Conservation (phyloP, 202 grass and related monocot genomes). For the Eragrostis tef region DNA sequence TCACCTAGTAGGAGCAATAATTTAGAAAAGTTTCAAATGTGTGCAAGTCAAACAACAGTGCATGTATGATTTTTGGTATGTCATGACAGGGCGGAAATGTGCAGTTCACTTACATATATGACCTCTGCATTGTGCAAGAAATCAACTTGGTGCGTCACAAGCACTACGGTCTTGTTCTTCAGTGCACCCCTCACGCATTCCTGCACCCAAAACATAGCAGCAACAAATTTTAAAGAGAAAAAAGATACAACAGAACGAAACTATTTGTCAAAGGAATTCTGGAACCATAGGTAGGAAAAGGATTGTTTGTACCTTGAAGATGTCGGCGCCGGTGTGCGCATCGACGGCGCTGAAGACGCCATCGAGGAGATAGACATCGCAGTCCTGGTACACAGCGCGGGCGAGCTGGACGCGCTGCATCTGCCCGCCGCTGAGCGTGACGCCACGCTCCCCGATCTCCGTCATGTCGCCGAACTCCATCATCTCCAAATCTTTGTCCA, state of each 20-base stretch:
- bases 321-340: constrained; percentile 81
- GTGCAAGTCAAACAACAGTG: no score
- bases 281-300: background rate
- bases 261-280: no score
- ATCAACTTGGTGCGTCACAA: constrained; percentile 97
- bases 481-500: constrained; percentile 95
- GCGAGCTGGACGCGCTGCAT: constrained; percentile 97
- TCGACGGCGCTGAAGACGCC: constrained; percentile 96
- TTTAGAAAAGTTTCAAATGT: no score
- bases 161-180: constrained; percentile 82
- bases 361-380: constrained; percentile 94
- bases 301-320: constrained; percentile 67
- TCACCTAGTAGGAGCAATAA: constrained; percentile 48
- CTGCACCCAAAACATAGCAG: constrained; percentile 33
- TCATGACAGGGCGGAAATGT: no score
- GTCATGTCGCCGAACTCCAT: constrained; percentile 99
- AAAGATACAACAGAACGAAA: background rate
- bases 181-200: constrained; percentile 85
- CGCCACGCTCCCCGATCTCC: constrained; percentile 94
- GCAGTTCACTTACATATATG: constrained; percentile 69
- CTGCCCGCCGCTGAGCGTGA: constrained; percentile 96
- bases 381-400: constrained; percentile 88
- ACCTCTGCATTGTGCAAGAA: constrained; percentile 91
- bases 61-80: no score
- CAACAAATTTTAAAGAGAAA: background rate